Evolutionary conservation across 2,329 filamentous ascomycete genomes (phyloP), one percentile per base, ranked within the genome.

Genomic region (Pezicula radicicola): DNA sequence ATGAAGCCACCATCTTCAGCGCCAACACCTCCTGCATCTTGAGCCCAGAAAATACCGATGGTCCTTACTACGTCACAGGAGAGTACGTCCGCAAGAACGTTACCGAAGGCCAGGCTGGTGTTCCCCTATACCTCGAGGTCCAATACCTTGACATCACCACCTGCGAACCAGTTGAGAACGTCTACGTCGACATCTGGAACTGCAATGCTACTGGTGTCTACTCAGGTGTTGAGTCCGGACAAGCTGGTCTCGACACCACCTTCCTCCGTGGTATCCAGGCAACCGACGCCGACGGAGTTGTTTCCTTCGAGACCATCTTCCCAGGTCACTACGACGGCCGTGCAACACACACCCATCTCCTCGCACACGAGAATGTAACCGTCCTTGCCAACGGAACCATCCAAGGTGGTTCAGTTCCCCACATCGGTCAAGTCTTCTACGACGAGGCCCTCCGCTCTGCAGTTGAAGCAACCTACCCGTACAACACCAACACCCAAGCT

Each of bases 401-500:
- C 56, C 67, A 68, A 41, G 77, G 73, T 56, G 72, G 74, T 28
- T 72, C 68, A 50, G 74, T 79, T 52, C 75, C 78, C 12, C 81
- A 87, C 68, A 74, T 85, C 40, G 83, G 83, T 21, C 83, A 87
- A 65, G 65, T 83, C 51, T 87, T 83, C 73, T 82, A 84, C 63
- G 80, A 85, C 65, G 78, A 85, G 63, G 71, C 73, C 55, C 75
- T 87, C 15, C 75, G 83, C 59, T 57, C 60, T 30, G 57, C 70
- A 36, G 79, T 85, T 49, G 76, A 81, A 55, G 64, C 65, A n/a
- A 70, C 67, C 1, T 54, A 63, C 2, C 78, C 79, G 2, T 80
- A 80, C 65, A 63, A 54, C 8, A 63, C 64, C 53, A 79, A 80
- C 66, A 72, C 66, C 0, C 71, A 77, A 55, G 50, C 56, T 1